Evolutionary conservation across 148 eudicot genomes (phyloP).

Genomic region (Fagopyrum esculentum): DNA sequence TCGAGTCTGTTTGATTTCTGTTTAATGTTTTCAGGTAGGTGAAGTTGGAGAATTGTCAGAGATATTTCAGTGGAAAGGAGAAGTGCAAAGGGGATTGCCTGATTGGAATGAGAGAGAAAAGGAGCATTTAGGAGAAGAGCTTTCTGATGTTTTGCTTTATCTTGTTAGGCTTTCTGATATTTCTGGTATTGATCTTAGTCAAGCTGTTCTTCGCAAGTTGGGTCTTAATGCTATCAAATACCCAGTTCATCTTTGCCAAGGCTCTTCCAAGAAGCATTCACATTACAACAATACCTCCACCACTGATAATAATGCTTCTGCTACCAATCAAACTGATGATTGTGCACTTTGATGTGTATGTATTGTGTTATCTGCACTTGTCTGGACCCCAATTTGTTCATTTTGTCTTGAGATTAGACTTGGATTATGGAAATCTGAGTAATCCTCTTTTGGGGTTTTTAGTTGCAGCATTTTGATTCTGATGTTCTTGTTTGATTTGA

Average conservation of each 20-base stretch:
- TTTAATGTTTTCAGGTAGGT: slow-evolving; percentile 37
- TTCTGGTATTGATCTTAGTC: slow-evolving; percentile 66
- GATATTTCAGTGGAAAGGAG: slow-evolving; percentile 83
- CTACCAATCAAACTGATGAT: slow-evolving; percentile 12
- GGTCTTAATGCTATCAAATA: slow-evolving; percentile 58
- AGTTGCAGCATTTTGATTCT: not conserved
- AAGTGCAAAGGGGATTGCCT: slow-evolving; percentile 62
- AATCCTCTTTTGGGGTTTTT: not conserved
- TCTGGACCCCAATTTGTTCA: not conserved
- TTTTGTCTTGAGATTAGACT: not conserved
- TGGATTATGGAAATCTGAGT: not conserved
- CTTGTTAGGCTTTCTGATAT: slow-evolving; percentile 61
- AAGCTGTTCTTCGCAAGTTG: slow-evolving; percentile 64
- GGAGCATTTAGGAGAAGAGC: slow-evolving; percentile 67
- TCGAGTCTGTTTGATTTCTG: not conserved
- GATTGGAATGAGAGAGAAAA: slow-evolving; percentile 53
- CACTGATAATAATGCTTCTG: slow-evolving; percentile 8
- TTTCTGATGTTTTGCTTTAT: slow-evolving; percentile 67
- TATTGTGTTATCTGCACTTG: not conserved
- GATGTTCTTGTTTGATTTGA: not conserved
- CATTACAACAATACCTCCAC: slow-evolving; percentile 16
- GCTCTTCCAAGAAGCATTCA: slow-evolving; percentile 40
- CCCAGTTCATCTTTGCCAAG: slow-evolving; percentile 43
- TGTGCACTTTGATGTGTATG: not conserved
- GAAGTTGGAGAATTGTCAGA: slow-evolving; percentile 73